These are phyloP conservation scores for Talaromyces sp. DNA, from an alignment of 2,329 filamentous ascomycete genomes.

Conservation along the genomic window DNA sequence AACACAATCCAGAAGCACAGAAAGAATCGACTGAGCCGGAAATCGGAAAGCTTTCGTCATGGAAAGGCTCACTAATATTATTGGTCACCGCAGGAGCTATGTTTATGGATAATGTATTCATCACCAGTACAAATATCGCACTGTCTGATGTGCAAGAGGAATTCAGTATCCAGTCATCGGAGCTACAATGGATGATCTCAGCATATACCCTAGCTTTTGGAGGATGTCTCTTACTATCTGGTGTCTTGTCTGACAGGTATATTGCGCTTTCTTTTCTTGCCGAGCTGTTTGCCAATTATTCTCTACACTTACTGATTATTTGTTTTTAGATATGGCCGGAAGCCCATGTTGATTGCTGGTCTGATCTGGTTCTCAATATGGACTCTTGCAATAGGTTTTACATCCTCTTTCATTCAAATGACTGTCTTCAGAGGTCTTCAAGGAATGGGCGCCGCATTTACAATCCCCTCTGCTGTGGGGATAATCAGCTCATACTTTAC, in stretches of 20 bases:
- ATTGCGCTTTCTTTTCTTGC: neutral
- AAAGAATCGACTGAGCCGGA: neutral
- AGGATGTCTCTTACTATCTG: neutral
- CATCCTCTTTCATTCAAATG: slow-evolving; percentile 41
- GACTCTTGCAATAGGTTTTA: slow-evolving; percentile 39
- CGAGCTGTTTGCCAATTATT: neutral
- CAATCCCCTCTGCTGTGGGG: slow-evolving; percentile 26
- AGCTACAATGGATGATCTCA: neutral
- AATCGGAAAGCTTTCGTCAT: neutral
- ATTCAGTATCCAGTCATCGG: neutral
- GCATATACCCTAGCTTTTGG: neutral
- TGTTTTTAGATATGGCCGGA: neutral
- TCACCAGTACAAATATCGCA: neutral
- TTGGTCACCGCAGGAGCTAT: neutral
- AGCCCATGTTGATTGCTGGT: neutral
- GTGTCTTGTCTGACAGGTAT: neutral
- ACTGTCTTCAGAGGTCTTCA: slow-evolving; percentile 44
- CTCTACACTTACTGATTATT: neutral
- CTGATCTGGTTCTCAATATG: slow-evolving; percentile 28
- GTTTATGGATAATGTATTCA: neutral
- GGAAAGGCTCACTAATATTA: neutral
- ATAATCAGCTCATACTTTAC: neutral
- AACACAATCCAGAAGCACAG: neutral
- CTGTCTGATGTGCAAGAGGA: neutral
- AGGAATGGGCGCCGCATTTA: slow-evolving; percentile 48